Percentiles rank a stretch among this genome's conserved stretches.
Conservation (phyloP, 805 yeast genomes). For the Saccharomycopsis sp. region DNA sequence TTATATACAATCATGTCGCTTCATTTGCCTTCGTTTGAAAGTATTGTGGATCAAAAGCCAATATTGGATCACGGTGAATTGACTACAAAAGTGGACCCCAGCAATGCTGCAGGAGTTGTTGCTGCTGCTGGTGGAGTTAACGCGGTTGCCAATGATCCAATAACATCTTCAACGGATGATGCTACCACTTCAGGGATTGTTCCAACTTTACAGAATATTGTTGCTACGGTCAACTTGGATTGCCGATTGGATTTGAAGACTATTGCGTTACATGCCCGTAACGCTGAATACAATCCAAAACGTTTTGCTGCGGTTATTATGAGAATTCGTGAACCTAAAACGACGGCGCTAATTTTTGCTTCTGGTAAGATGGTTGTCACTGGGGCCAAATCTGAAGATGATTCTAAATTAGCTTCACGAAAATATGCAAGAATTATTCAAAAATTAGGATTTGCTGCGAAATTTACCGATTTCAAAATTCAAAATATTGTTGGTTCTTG, state of each 20-base stretch:
- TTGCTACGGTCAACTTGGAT: conserved; percentile 94
- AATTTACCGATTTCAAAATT: conserved; percentile 95
- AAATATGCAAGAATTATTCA: conserved; percentile 97
- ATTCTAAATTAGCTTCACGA: conserved; percentile 95
- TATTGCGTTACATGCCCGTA: conserved; percentile 96
- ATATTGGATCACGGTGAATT: conserved; percentile 8
- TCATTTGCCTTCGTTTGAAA: conserved; percentile 17
- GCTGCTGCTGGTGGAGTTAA: background rate
- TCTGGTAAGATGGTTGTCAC: conserved; percentile 99
- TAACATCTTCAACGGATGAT: conserved; percentile 30
- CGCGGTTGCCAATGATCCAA: background rate
- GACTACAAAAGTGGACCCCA: background rate
- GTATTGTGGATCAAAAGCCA: conserved; percentile 17
- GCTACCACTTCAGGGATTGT: conserved; percentile 90
- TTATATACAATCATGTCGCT: conserved; percentile 10
- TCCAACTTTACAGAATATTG: conserved; percentile 90
- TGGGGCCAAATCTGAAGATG: conserved; percentile 98
- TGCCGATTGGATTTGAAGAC: conserved; percentile 95
- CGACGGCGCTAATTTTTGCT: conserved; percentile 95
- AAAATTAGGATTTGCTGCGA: conserved; percentile 95
- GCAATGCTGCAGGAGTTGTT: background rate
- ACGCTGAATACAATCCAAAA: conserved; percentile 97
- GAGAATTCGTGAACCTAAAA: conserved; percentile 98
- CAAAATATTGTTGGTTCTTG: conserved; percentile 98
- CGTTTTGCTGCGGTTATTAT: conserved; percentile 99